A percentile compares a stretch with the other conserved stretches of the same genome.
These are phyloP conservation scores for Cercophora newfieldiana DNA, from an alignment of 495 filamentous ascomycete genomes.

Conservation along the genomic window DNA sequence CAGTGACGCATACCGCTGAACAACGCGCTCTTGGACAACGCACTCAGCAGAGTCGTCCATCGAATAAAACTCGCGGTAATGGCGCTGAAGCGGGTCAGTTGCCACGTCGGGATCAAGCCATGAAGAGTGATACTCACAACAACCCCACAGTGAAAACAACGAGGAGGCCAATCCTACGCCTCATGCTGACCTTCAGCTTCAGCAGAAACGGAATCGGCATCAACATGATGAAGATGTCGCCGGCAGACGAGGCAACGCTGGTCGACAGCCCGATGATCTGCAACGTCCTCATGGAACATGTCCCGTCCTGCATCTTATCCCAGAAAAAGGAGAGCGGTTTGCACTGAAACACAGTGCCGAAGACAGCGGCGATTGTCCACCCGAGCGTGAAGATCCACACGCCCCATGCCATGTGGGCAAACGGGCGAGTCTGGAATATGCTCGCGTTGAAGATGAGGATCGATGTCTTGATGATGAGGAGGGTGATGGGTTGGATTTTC, in stretches of 20 bases:
- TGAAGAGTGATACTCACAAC: constrained; percentile 11
- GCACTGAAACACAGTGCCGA: constrained; percentile 22
- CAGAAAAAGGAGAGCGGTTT: constrained; percentile 15
- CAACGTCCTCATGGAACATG: constrained; percentile 6
- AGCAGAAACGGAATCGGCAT: constrained; percentile 23
- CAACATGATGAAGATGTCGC: constrained; percentile 20
- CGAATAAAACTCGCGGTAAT: constrained; percentile 17
- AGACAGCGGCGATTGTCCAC: constrained; percentile 8
- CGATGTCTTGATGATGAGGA: constrained; percentile 18
- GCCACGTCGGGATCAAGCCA: background rate
- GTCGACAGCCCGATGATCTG: constrained; percentile 16
- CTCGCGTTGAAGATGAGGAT: constrained; percentile 18
- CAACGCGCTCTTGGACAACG: background rate
- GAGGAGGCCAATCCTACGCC: constrained; percentile 13
- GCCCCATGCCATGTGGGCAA: constrained; percentile 10
- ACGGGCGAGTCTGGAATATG: constrained; percentile 15
- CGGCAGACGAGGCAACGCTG: constrained; percentile 1
- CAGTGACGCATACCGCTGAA: no score
- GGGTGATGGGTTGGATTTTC: constrained; percentile 23
- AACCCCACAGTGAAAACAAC: constrained; percentile 18
- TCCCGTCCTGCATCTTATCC: constrained; percentile 10
- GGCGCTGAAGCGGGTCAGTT: background rate
- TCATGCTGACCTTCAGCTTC: constrained; percentile 13
- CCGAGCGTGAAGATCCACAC: constrained; percentile 3
- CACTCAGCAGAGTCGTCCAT: constrained; percentile 16